Base-by-base conservation (phyloP, 2,329 filamentous ascomycete species). In the Alternaria sp. region DNA sequence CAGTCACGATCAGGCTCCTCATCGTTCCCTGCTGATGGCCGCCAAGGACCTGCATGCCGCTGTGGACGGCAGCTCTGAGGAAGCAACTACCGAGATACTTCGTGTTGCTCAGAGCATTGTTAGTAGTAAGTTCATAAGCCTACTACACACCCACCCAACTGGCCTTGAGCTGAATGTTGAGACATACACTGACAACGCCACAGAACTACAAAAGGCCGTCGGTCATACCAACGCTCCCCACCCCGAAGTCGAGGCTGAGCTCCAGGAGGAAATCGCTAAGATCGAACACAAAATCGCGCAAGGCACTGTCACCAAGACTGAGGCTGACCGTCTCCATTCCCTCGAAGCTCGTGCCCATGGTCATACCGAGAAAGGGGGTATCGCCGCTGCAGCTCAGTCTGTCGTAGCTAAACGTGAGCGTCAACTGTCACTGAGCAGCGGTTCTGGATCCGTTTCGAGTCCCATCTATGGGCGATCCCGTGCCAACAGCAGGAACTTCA, bases 281-380 rank as follows among this genome's bases (percentile, higher is more conserved):
- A 70, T 78, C 59, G 67, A 74, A 52, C 70, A 71, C 60, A 77
- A 77, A 56, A 64, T 78, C 54, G 67, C 68, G 56, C 62, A 73
- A 54, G 75, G 71, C 44, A 72, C 71, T 7, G 73, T 81, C 57
- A 79, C 78, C 32, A 76, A 67, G 60, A 76, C 77, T 50, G 80
- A 82, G 55, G 80, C 80, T 30, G 72, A 78, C 53, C 74, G 75
- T 49, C 73, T 82, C 27, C 79, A 81, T 59, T 80, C 78, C 28
- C 78, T 80, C 48, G 80, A 82, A 63, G 75, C 77, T 55, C 77
- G 79, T 34, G 76, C 71, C 45, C 68, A 76, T 41, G 74, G 73
- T 5, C 70, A 75, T 45, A 75, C 74, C 4, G 73, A 77, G 63
- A 76, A 74, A 50, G 75, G 74, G 2, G 72, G 79, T 25, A 65